Evolutionary conservation across 768 basidiomycete species (phyloP).

Genomic region (Termitomyces sp.): DNA sequence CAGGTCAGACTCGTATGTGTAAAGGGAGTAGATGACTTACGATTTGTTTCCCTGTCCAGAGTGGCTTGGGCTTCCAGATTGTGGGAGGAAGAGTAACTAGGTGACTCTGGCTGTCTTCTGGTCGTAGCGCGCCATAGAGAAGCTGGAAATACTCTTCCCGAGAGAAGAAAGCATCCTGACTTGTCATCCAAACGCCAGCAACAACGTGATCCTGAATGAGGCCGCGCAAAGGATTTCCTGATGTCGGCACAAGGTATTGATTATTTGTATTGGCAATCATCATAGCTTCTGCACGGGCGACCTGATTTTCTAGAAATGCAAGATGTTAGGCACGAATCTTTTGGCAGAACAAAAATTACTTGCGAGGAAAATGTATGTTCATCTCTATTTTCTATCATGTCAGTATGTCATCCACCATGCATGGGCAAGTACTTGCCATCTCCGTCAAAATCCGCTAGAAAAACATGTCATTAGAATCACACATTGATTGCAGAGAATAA

Average conservation of each 20-base stretch:
- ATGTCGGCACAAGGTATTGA: constrained; percentile 98
- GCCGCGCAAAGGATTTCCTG: constrained; percentile 95
- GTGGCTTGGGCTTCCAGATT: constrained; percentile 84
- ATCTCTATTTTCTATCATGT: constrained; percentile 61
- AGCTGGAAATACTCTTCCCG: constrained; percentile 96
- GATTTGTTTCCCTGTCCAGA: constrained; percentile 99
- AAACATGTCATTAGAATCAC: not conserved
- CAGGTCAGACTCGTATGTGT: constrained; percentile 2
- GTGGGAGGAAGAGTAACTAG: constrained; percentile 85
- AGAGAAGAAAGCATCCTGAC: constrained; percentile 90
- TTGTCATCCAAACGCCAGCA: constrained; percentile 99
- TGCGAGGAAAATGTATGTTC: constrained; percentile 99
- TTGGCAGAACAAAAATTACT: constrained; percentile 25
- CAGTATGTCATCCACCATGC: constrained; percentile 1
- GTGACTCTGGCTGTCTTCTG: constrained; percentile 75
- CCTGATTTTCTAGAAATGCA: constrained; percentile 71
- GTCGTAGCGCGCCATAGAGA: constrained; percentile 88
- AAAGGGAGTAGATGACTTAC: constrained; percentile 40
- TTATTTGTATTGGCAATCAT: constrained; percentile 97
- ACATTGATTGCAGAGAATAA: not conserved
- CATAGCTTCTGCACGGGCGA: constrained; percentile 91
- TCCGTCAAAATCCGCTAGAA: constrained; percentile 84
- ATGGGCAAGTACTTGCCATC: constrained; percentile 52
- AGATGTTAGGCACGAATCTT: not conserved
- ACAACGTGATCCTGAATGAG: constrained; percentile 99